These are phyloP conservation scores for Pholiota molesta DNA, from an alignment of 768 basidiomycete genomes.

Conservation along the genomic window DNA sequence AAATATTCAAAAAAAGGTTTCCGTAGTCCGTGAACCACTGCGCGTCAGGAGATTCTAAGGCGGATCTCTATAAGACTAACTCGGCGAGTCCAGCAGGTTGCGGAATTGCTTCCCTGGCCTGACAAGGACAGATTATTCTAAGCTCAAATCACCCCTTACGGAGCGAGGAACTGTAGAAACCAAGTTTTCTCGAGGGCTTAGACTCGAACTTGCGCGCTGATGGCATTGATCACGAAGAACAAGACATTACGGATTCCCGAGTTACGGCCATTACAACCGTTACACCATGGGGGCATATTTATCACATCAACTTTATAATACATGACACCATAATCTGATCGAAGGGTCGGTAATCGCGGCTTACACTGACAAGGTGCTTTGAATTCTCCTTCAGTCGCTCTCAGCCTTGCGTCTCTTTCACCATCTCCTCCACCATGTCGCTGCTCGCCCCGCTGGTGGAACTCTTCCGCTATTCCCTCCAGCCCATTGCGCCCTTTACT, in stretches of 20 bases:
- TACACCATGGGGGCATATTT: conserved; percentile 48
- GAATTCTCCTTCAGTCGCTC: background rate
- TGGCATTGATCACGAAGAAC: conserved; percentile 57
- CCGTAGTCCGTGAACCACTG: conserved; percentile 71
- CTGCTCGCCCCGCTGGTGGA: conserved; percentile 46
- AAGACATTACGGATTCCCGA: conserved; percentile 80
- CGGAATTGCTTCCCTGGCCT: conserved; percentile 93
- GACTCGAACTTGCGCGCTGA: conserved; percentile 92
- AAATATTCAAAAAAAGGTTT: conserved; percentile 61
- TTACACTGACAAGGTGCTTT: background rate
- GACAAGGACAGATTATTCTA: conserved; percentile 87
- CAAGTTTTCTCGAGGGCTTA: conserved; percentile 96
- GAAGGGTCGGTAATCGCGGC: no score
- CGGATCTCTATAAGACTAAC: conserved; percentile 92
- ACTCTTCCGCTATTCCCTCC: conserved; percentile 54
- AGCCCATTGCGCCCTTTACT: conserved; percentile 66
- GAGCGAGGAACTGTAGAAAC: conserved; percentile 69
- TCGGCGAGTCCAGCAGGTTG: conserved; percentile 86
- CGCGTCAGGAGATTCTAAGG: conserved; percentile 81
- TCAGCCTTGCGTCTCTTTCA: conserved; percentile 1
- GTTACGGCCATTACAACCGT: conserved; percentile 83
- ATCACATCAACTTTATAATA: background rate
- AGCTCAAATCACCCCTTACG: conserved; percentile 65
- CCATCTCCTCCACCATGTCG: conserved; percentile 30
- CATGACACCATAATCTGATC: background rate